Evolutionary conservation across 1,139 yeast genomes (phyloP).

Genomic region (Scheffersomyces illinoinensis): DNA sequence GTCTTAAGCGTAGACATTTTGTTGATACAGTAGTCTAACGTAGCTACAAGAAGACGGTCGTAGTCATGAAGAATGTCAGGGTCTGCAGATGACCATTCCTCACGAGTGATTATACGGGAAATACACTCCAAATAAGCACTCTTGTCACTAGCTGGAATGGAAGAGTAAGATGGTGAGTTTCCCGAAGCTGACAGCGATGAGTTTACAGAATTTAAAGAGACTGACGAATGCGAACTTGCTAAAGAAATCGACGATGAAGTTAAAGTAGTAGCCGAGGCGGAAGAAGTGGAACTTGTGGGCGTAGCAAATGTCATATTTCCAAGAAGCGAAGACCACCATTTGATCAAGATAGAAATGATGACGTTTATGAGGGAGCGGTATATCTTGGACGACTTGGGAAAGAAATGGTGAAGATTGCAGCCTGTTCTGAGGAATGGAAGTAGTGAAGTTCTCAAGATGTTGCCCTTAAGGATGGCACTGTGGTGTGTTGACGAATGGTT

Average conservation of each 20-base stretch:
- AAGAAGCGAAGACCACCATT: conserved; percentile 71
- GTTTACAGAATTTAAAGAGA: neutral
- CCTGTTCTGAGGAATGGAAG: conserved; percentile 59
- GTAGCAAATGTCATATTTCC: conserved; percentile 30
- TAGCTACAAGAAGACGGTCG: conserved; percentile 42
- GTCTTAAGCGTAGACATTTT: conserved; percentile 53
- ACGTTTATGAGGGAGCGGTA: conserved; percentile 38
- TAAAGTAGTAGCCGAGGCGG: conserved; percentile 1
- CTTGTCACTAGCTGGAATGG: conserved; percentile 47
- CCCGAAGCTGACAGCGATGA: conserved; percentile 1
- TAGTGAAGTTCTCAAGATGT: conserved; percentile 64
- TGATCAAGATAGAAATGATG: conserved; percentile 42
- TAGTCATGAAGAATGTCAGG: conserved; percentile 25
- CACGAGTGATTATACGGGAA: conserved; percentile 62
- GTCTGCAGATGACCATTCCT: conserved; percentile 55
- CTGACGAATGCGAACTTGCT: neutral
- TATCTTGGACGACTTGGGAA: conserved; percentile 24
- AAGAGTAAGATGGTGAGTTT: conserved; percentile 6
- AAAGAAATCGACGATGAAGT: neutral
- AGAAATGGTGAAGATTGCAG: conserved; percentile 25
- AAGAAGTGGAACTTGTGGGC: conserved; percentile 5
- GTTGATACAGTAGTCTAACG: conserved; percentile 57
- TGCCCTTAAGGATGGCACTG: conserved; percentile 58
- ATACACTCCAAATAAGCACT: conserved; percentile 75
- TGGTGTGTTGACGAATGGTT: conserved; percentile 28